These are phyloP conservation scores for Ambrosia hybrid DNA, from an alignment of 140 eudicot species.

Conservation along the genomic window DNA sequence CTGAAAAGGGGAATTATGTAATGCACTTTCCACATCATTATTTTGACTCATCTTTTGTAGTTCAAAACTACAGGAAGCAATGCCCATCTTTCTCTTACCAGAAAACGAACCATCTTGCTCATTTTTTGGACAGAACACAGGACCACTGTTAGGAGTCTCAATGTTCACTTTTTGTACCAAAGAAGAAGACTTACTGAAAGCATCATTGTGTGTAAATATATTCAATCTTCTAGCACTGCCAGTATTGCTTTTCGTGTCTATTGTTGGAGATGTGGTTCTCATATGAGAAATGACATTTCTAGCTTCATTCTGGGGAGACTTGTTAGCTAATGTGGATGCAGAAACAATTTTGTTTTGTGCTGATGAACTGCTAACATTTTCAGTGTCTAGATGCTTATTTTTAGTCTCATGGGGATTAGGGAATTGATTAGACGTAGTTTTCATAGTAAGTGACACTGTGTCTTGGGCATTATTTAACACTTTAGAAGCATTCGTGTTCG, in stretches of 20 bases:
- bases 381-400: background rate
- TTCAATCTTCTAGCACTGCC: conserved; percentile 24
- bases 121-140: conserved; percentile 16
- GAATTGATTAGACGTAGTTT: conserved; percentile 31
- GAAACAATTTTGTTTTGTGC: conserved; percentile 25
- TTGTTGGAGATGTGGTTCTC: conserved; percentile 36
- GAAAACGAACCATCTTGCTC: conserved; percentile 24
- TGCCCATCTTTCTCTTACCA: conserved; percentile 40
- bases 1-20: conserved; percentile 3
- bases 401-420: conserved; percentile 23
- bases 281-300: conserved; percentile 29
- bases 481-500: conserved; percentile 36
- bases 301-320: conserved; percentile 36
- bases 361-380: conserved; percentile 26
- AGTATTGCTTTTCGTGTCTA: conserved; percentile 14
- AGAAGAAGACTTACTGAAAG: conserved; percentile 18
- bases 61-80: conserved; percentile 37
- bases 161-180: no score
- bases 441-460: conserved; percentile 23
- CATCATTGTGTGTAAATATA: conserved; percentile 19
- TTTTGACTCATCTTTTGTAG: conserved; percentile 32
- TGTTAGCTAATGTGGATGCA: conserved; percentile 35
- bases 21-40: conserved; percentile 19
- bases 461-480: conserved; percentile 25
- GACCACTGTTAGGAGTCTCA: no score